Conservation (phyloP, 805 yeast genomes). For the Cyberlindnera euphorbiae region DNA sequence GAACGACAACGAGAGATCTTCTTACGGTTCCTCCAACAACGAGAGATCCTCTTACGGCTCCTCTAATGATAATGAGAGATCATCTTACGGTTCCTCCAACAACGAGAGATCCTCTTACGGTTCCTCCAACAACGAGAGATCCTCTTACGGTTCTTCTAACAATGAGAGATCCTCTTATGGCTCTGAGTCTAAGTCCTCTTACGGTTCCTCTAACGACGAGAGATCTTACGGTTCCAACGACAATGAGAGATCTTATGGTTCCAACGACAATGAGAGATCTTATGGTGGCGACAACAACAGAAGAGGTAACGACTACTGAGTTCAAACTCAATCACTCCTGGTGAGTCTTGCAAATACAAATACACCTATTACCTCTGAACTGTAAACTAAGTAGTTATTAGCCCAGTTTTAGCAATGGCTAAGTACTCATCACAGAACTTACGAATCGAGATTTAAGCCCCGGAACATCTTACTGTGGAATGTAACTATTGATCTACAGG, state of each 20-base stretch:
- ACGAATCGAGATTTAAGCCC: too few species aligned
- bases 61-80: conserved; percentile 1
- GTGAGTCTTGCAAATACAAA: too few species aligned
- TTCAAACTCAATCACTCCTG: too few species aligned
- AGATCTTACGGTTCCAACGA: conserved; percentile 5
- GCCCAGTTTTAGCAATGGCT: too few species aligned
- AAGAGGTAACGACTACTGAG: conserved; percentile 2
- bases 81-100: conserved; percentile 2
- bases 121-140: neutral
- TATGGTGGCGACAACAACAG: neutral
- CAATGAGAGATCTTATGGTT: conserved; percentile 3
- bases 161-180: conserved; percentile 2
- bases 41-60: conserved; percentile 7
- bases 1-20: conserved; percentile 1
- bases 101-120: conserved; percentile 1
- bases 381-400: too few species aligned
- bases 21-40: neutral
- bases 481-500: too few species aligned
- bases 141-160: conserved; percentile 5
- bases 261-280: conserved; percentile 1
- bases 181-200: conserved; percentile 1
- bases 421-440: too few species aligned
- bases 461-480: too few species aligned
- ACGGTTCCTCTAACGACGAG: conserved; percentile 1
- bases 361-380: too few species aligned